These are phyloP conservation scores for Tubosaeta sp. DNA, from an alignment of 768 basidiomycete genomes.

Conservation along the genomic window DNA sequence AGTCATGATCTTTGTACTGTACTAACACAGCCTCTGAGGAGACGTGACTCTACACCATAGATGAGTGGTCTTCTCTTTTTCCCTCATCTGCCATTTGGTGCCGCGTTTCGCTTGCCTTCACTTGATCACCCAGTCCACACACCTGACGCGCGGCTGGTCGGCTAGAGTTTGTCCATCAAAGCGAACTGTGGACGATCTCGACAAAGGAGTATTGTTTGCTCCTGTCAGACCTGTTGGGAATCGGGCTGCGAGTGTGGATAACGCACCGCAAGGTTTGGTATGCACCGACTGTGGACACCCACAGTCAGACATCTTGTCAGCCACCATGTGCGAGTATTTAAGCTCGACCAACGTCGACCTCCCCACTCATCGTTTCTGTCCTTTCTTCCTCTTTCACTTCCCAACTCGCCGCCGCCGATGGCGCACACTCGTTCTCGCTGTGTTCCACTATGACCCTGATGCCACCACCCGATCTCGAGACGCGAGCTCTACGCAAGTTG, in stretches of 20 bases:
- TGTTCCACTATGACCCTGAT: too few relatives aligned
- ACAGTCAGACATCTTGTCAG: background rate
- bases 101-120: background rate
- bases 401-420: background rate
- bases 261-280: background rate
- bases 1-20: background rate
- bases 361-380: background rate
- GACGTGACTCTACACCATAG: background rate
- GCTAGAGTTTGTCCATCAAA: background rate
- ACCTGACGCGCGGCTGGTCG: background rate
- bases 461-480: background rate
- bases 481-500: background rate
- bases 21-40: background rate
- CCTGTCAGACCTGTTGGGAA: background rate
- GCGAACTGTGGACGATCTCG: background rate
- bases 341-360: background rate
- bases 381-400: background rate
- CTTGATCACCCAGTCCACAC: background rate
- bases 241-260: background rate
- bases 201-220: background rate
- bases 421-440: background rate
- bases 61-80: background rate
- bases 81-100: background rate
- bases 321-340: background rate
- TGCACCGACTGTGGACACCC: background rate